Conservation (phyloP, 2,329 filamentous ascomycete genomes). For the Ustilaginoidea virens region DNA sequence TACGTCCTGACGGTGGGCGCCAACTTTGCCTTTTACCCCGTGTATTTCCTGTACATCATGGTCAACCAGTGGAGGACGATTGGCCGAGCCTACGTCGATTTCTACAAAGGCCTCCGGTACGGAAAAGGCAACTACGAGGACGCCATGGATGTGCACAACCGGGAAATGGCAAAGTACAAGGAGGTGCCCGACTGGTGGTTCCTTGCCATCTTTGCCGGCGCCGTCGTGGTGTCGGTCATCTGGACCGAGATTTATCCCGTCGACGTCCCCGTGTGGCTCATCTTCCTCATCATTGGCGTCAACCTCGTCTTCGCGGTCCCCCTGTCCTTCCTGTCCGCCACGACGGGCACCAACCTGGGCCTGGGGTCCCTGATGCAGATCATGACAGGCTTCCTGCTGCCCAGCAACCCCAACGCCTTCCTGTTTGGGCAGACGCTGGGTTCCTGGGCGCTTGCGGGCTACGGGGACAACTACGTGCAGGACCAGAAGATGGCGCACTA, state of each 20-base stretch:
- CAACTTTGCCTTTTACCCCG: conserved; percentile 28
- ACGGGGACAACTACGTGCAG: conserved; percentile 25
- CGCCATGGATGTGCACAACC: conserved; percentile 24
- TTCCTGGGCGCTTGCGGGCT: conserved; percentile 14
- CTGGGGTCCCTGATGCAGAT: conserved; percentile 27
- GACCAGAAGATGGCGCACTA: conserved; percentile 37
- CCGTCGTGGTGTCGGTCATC: conserved; percentile 15
- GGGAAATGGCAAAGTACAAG: conserved; percentile 23
- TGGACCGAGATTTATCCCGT: conserved; percentile 14
- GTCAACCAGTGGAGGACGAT: conserved; percentile 16
- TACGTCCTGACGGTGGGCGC: conserved; percentile 24
- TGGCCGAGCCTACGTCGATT: conserved; percentile 20
- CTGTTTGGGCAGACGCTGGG: conserved; percentile 11
- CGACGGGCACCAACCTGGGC: conserved; percentile 26
- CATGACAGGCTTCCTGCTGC: conserved; percentile 15
- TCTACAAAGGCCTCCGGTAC: conserved; percentile 21
- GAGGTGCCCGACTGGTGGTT: conserved; percentile 34
- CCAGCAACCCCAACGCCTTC: conserved; percentile 11
- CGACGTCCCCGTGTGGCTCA: conserved; percentile 20
- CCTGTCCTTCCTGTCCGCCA: conserved; percentile 26
- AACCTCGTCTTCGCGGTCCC: conserved; percentile 25
- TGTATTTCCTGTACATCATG: conserved; percentile 27
- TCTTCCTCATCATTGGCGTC: conserved; percentile 25
- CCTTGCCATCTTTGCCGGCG: conserved; percentile 19
- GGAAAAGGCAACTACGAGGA: conserved; percentile 25